Evolutionary conservation across 164 flowering plant species (phyloP).

Genomic region (Akebia trifoliata): DNA sequence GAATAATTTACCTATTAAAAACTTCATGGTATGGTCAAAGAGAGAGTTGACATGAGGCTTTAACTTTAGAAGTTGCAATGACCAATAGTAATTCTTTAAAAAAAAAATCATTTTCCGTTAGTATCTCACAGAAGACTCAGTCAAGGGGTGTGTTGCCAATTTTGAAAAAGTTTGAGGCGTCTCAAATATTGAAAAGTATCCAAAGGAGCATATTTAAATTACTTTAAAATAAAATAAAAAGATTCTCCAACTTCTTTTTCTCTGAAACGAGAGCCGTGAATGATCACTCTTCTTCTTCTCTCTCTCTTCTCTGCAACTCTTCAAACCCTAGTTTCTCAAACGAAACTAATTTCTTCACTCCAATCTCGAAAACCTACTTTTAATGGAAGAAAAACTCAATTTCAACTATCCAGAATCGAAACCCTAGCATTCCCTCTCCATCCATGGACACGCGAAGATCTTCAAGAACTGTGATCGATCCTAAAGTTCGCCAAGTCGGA

Average conservation of each 20-base stretch:
- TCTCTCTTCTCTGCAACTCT: not conserved
- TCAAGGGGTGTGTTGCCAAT: too few relatives aligned
- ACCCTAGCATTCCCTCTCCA: slow-evolving; percentile 6
- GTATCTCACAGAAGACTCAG: too few relatives aligned
- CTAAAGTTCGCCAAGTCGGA: slow-evolving; percentile 80
- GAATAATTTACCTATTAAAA: too few relatives aligned
- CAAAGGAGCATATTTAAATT: too few relatives aligned
- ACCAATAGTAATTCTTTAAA: too few relatives aligned
- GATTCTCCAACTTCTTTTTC: slow-evolving; percentile 3
- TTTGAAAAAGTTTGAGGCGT: too few relatives aligned
- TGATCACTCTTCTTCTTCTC: not conserved
- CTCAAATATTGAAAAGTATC: too few relatives aligned
- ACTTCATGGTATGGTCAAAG: too few relatives aligned
- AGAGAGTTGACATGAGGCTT: too few relatives aligned
- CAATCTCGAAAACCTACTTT: too few relatives aligned
- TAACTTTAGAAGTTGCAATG: too few relatives aligned
- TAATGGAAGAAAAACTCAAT: slow-evolving; percentile 8
- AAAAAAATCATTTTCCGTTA: too few relatives aligned
- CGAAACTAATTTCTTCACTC: not conserved
- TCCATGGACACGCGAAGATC: slow-evolving; percentile 56
- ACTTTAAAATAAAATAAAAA: not conserved
- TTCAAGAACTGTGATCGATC: slow-evolving; percentile 49
- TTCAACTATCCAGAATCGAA: not conserved
- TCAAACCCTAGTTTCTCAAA: not conserved
- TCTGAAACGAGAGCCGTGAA: not conserved